phyloP scores from a whole-genome alignment of 306 rosid genomes.

The Ziziphus jujuba region DNA sequence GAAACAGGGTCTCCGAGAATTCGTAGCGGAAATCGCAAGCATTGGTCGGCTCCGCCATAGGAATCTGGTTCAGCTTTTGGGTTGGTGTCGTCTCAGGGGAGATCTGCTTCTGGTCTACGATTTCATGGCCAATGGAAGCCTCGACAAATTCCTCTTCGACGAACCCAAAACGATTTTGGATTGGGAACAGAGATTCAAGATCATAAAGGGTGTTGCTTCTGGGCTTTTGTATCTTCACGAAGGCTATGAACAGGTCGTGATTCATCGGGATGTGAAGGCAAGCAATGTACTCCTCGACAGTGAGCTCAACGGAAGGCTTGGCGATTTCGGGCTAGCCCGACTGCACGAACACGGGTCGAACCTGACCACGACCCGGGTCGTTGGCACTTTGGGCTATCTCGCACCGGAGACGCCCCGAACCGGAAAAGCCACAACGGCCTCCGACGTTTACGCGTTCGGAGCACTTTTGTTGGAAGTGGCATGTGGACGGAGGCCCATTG shows the following conservation, averaged over 20 bases:
- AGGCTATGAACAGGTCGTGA: constrained; percentile 74
- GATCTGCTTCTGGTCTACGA: constrained; percentile 80
- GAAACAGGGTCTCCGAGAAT: constrained; percentile 75
- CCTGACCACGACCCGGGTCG: constrained; percentile 77
- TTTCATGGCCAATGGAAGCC: constrained; percentile 80
- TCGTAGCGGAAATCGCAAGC: constrained; percentile 78
- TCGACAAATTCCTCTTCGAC: constrained; percentile 63
- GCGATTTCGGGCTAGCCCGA: constrained; percentile 80
- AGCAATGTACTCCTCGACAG: constrained; percentile 73
- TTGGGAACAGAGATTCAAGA: constrained; percentile 75
- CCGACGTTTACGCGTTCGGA: constrained; percentile 78
- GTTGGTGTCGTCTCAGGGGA: constrained; percentile 77
- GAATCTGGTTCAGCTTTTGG: constrained; percentile 67
- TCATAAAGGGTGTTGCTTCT: constrained; percentile 76
- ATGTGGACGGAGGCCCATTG: constrained; percentile 73
- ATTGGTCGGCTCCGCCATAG: constrained; percentile 83
- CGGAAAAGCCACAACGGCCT: constrained; percentile 64
- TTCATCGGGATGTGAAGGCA: constrained; percentile 85
- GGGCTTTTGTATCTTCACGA: constrained; percentile 77
- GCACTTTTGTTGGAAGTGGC: constrained; percentile 75
- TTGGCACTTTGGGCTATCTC: constrained; percentile 76
- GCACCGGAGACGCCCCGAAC: constrained; percentile 84
- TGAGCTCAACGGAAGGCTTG: constrained; percentile 69
- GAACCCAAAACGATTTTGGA: constrained; percentile 41
- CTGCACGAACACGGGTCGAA: constrained; percentile 78